These are phyloP conservation scores for Acer campestre DNA, from an alignment of 345 rosid genomes.

Conservation along the genomic window DNA sequence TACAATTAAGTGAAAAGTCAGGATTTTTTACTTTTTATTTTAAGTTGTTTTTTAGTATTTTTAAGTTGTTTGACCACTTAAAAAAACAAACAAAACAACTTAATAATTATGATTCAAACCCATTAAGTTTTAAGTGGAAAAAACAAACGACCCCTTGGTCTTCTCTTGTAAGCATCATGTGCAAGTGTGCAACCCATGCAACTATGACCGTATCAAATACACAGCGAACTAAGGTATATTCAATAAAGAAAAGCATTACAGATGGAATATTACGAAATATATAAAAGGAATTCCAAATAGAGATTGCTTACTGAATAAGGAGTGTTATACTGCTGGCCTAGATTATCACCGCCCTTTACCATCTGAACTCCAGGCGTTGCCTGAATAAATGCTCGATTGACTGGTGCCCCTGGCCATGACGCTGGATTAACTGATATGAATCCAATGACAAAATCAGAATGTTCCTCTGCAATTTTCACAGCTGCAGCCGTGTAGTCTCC, in stretches of 20 bases:
- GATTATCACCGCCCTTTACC: constrained; percentile 89
- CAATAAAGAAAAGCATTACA: neutral
- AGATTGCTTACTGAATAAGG: constrained; percentile 77
- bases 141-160: too few species aligned
- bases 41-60: too few species aligned
- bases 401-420: constrained; percentile 87
- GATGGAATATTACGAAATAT: neutral
- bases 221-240: neutral
- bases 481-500: constrained; percentile 97
- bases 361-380: constrained; percentile 98
- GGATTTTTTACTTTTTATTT: too few species aligned
- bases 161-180: too few species aligned
- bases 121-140: too few species aligned
- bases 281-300: neutral
- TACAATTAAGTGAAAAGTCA: too few species aligned
- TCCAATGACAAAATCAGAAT: constrained; percentile 94
- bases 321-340: constrained; percentile 95
- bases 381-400: constrained; percentile 83
- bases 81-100: too few species aligned
- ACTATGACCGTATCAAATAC: too few species aligned
- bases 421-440: constrained; percentile 97
- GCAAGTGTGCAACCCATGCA: too few species aligned
- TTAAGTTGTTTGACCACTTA: too few species aligned
- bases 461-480: constrained; percentile 87
- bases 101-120: too few species aligned